Percentiles rank a stretch among this genome's conserved stretches.
phyloP scores from a whole-genome alignment of 768 basidiomycete genomes.

The Lentinula raphanica region DNA sequence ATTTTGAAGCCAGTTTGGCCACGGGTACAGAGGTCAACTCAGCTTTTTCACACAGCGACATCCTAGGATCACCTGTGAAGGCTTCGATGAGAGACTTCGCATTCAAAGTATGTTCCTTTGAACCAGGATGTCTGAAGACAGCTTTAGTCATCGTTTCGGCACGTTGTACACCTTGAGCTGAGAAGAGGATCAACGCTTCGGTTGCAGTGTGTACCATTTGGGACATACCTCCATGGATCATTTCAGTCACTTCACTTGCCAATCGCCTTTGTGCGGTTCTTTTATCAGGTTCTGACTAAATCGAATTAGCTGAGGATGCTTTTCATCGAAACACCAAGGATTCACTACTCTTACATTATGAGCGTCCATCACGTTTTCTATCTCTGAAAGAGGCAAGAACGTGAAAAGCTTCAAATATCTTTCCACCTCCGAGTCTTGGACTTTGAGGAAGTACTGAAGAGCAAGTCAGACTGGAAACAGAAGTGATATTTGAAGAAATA shows the following conservation, averaged over 20 bases:
- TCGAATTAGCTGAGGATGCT: background rate
- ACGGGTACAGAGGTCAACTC: slow-evolving; percentile 53
- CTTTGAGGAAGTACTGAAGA: slow-evolving; percentile 81
- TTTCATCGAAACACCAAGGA: background rate
- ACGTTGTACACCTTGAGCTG: slow-evolving; percentile 32
- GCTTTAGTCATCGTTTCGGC: slow-evolving; percentile 40
- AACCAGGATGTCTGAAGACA: slow-evolving; percentile 30
- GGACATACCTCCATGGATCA: slow-evolving; percentile 33
- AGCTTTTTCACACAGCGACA: slow-evolving; percentile 43
- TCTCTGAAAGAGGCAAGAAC: slow-evolving; percentile 54
- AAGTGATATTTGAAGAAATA: slow-evolving; percentile 8
- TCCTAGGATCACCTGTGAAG: slow-evolving; percentile 60
- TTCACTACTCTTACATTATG: slow-evolving; percentile 52
- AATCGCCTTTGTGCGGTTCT: slow-evolving; percentile 43
- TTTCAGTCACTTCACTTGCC: slow-evolving; percentile 49
- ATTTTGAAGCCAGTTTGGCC: slow-evolving; percentile 53
- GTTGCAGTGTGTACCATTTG: background rate
- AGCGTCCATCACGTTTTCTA: slow-evolving; percentile 47
- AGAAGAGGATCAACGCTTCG: background rate
- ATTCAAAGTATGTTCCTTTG: slow-evolving; percentile 40
- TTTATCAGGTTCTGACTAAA: slow-evolving; percentile 36
- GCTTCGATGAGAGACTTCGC: slow-evolving; percentile 55
- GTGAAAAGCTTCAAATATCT: slow-evolving; percentile 82
- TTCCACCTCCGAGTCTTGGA: slow-evolving; percentile 74
- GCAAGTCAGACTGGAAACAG: background rate